phyloP scores from a whole-genome alignment of 495 filamentous ascomycete genomes.

The Trichoderma gamsii region DNA sequence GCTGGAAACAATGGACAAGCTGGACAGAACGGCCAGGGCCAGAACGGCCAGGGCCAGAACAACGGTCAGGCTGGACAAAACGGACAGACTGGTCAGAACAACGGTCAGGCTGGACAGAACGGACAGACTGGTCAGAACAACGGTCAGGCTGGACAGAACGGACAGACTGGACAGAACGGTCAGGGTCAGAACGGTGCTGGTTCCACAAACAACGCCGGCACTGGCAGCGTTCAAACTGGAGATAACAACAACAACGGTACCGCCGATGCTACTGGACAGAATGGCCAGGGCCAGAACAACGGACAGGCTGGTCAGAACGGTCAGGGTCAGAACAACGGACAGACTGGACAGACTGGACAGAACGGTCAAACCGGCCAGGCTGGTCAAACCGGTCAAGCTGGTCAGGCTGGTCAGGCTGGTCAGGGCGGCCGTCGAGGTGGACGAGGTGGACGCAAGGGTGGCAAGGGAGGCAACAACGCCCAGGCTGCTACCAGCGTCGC shows the following conservation, averaged over 20 bases:
- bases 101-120: slow-evolving; percentile 14
- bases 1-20: neutral
- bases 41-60: slow-evolving; percentile 14
- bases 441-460: slow-evolving; percentile 18
- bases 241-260: slow-evolving; percentile 16
- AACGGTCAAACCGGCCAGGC: slow-evolving; percentile 16
- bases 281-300: slow-evolving; percentile 17
- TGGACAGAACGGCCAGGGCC: slow-evolving; percentile 12
- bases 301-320: slow-evolving; percentile 8
- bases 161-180: slow-evolving; percentile 11
- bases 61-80: neutral
- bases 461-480: slow-evolving; percentile 13
- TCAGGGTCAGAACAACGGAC: slow-evolving; percentile 15
- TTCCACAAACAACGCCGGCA: slow-evolving; percentile 21
- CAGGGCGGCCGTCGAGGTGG: slow-evolving; percentile 14
- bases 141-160: neutral
- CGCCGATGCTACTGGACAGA: slow-evolving; percentile 17
- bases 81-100: slow-evolving; percentile 12
- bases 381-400: slow-evolving; percentile 11
- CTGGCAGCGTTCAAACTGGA: slow-evolving; percentile 22
- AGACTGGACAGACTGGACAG: slow-evolving; percentile 10
- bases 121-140: slow-evolving; percentile 15
- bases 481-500: neutral
- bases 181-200: slow-evolving; percentile 16
- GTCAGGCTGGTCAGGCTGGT: slow-evolving; percentile 13